A percentile compares a stretch with the other conserved stretches of the same genome.
Conservation (phyloP, 108 stramenopile species). For the Cyclotella cryptica region DNA sequence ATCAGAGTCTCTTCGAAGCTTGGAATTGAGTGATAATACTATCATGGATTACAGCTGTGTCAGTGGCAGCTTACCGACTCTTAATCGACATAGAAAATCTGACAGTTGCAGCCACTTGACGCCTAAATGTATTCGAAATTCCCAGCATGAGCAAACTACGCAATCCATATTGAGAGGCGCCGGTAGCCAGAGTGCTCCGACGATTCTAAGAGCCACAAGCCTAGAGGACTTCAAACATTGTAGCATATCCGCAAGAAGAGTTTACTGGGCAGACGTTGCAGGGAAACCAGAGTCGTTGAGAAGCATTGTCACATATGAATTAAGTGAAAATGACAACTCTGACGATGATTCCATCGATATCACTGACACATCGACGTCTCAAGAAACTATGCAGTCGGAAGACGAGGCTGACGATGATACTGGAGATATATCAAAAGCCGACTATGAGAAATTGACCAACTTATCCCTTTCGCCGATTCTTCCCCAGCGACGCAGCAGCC, state of each 20-base stretch:
- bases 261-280: constrained; percentile 7
- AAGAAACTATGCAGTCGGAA: not conserved
- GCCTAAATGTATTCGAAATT: not conserved
- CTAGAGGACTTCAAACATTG: constrained; percentile 4
- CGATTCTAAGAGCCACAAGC: constrained; percentile 1
- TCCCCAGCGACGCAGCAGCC: not conserved
- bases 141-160: not conserved
- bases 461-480: not conserved
- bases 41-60: not conserved
- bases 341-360: not conserved
- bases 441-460: not conserved
- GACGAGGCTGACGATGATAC: not conserved
- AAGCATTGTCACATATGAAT: constrained; percentile 8
- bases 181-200: not conserved
- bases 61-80: not conserved
- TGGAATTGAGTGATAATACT: constrained; percentile 5
- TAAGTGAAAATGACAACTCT: constrained; percentile 10
- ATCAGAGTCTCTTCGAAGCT: constrained; percentile 15
- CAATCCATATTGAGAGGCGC: constrained; percentile 7
- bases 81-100: not conserved
- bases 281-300: not conserved
- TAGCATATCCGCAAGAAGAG: constrained; percentile 1
- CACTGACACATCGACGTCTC: constrained; percentile 9
- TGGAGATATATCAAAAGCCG: not conserved
- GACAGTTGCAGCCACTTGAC: not conserved